Base-by-base conservation (phyloP, 306 rosid species). In the Gynostemma pentaphyllum region DNA sequence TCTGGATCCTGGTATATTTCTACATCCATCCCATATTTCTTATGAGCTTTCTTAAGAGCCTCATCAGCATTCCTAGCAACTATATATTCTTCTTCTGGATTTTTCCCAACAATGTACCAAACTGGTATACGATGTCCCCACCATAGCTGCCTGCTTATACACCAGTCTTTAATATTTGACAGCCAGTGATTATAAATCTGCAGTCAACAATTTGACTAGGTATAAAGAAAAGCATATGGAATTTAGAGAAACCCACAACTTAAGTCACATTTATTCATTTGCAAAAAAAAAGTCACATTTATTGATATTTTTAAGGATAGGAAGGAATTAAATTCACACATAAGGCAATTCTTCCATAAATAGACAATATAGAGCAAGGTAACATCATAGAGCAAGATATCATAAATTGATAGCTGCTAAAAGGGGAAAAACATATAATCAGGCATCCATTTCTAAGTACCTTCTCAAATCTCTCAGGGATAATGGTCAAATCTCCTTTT, bases 141-240 rank as follows among this genome's bases (percentile, higher is more conserved):
- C 98, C 98, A 91, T n/a, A 91, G 80, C 74, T 91, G 98, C 74
- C 98, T 82, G 83, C 98, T 91, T 76, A 91, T 91, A 82, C 98
- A 91, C 98, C 96, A 91, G 74, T 91, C 98, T 75, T 91, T 91
- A 55, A 88, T 91, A 77, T 85, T 91, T 68, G 92, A 87, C 70
- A 91, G 87, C 98, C 98, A 91, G 66, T 88, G 95, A 63, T 91
- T 88, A 80, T 91, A 91, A 68, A 91, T 91, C 98, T 91, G 92
- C 47, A 63, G 42, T 70, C 52, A 60, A 59, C 59, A 74, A 30
- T 57, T 69, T 52, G 47, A 45, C 45, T 19, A 41, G 30, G 52
- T 45, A 14, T 45, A 65, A 60, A 62, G n/a, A 57, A 12, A 26
- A 21, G 49, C 23, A 62, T 22, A 8, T 23, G 29, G 68, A 8